Evolutionary conservation across 805 yeast genomes (phyloP).

Genomic region (Zygotorulaspora danielsina): DNA sequence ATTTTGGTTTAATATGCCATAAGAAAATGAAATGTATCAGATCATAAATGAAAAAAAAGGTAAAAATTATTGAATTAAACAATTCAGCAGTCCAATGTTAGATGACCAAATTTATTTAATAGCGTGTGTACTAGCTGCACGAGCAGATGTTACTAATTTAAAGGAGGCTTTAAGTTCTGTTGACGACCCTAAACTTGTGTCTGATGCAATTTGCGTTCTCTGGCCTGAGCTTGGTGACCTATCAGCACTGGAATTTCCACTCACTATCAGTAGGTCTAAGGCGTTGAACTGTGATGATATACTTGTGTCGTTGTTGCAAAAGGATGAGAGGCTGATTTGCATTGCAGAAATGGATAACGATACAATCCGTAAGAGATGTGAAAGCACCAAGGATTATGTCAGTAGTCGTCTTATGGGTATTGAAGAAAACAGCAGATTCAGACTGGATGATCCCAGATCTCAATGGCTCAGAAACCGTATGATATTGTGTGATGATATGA

Average conservation of each 20-base stretch:
- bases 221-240: slow-evolving; percentile 36
- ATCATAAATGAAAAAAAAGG: no score
- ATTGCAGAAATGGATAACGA: slow-evolving; percentile 25
- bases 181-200: slow-evolving; percentile 16
- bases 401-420: slow-evolving; percentile 11
- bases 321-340: slow-evolving; percentile 19
- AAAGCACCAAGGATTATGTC: slow-evolving; percentile 15
- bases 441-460: slow-evolving; percentile 2
- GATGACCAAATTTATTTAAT: slow-evolving; percentile 26
- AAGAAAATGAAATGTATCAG: no score
- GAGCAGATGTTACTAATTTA: slow-evolving; percentile 19
- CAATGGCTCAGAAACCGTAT: slow-evolving; percentile 29
- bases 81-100: no score
- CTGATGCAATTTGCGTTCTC: slow-evolving; percentile 24
- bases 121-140: slow-evolving; percentile 25
- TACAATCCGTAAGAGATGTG: slow-evolving; percentile 15
- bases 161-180: slow-evolving; percentile 8
- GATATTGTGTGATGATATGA: slow-evolving; percentile 21
- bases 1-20: no score
- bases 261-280: neutral
- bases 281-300: slow-evolving; percentile 26
- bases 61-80: no score
- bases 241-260: slow-evolving; percentile 14
- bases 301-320: slow-evolving; percentile 24
- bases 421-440: slow-evolving; percentile 3